A percentile compares a stretch with the other conserved stretches of the same genome.
Evolutionary conservation across 1,284 basidiomycete species (phyloP).

Genomic region (Ustilago lituana): DNA sequence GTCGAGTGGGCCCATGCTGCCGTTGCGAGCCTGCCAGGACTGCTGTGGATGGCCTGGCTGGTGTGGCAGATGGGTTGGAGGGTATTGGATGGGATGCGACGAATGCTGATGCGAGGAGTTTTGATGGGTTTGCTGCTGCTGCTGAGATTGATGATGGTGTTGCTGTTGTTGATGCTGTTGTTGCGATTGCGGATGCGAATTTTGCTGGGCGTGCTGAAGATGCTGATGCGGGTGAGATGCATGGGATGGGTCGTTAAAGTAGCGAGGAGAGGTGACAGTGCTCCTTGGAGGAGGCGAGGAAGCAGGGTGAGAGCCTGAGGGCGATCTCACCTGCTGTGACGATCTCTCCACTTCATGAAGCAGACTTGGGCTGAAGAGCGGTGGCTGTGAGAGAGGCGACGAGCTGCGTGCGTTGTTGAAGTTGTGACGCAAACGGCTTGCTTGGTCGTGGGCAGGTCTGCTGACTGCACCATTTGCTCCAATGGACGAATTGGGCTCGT

Average conservation of each 20-base stretch:
- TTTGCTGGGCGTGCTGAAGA: constrained; percentile 12
- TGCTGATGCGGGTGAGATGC: constrained; percentile 18
- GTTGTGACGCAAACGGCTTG: constrained; percentile 34
- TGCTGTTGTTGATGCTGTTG: constrained; percentile 12
- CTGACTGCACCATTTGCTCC: constrained; percentile 11
- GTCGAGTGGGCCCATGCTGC: constrained; percentile 41
- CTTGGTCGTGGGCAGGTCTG: constrained; percentile 27
- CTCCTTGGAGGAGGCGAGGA: constrained; percentile 40
- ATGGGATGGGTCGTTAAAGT: constrained; percentile 28
- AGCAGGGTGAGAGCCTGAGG: constrained; percentile 34
- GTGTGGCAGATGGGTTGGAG: background rate
- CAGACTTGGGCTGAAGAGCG: constrained; percentile 38
- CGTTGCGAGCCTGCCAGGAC: constrained; percentile 26
- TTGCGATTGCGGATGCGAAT: constrained; percentile 9
- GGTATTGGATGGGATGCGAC: constrained; percentile 9
- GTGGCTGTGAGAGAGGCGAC: constrained; percentile 38
- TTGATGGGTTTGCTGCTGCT: constrained; percentile 14
- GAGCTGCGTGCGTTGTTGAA: constrained; percentile 42
- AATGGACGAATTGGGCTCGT: background rate
- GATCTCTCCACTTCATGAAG: constrained; percentile 32
- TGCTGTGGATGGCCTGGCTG: constrained; percentile 15
- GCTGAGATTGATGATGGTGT: constrained; percentile 1
- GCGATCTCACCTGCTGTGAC: constrained; percentile 20
- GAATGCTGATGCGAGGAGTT: background rate
- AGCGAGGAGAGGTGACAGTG: constrained; percentile 39